phyloP scores from a whole-genome alignment of 78 protist species.

The Speleostelium caveatum region DNA sequence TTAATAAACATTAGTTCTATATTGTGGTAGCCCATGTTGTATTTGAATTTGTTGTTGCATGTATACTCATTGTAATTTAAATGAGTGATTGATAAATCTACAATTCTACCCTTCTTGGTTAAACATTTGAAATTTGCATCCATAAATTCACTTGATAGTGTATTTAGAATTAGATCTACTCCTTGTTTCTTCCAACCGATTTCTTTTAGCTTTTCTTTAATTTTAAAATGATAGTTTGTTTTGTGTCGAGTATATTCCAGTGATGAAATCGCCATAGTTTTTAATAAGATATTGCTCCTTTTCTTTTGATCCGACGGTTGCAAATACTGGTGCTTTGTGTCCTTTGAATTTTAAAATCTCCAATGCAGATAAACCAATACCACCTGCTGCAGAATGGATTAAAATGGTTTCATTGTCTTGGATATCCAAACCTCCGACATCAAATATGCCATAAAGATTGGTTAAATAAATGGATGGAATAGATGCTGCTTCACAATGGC shows the following conservation, averaged over 20 bases:
- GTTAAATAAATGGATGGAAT: neutral
- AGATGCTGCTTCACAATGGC: neutral
- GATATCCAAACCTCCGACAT: neutral
- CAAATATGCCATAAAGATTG: neutral
- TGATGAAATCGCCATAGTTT: neutral
- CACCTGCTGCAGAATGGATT: slow-evolving; percentile 10
- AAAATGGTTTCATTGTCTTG: slow-evolving; percentile 1
- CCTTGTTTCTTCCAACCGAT: neutral
- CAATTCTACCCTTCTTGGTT: slow-evolving; percentile 51
- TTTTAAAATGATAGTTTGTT: neutral
- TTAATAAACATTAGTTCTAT: neutral
- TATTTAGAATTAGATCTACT: slow-evolving; percentile 78
- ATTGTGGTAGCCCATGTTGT: neutral
- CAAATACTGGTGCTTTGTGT: neutral
- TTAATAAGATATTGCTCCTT: slow-evolving; percentile 1
- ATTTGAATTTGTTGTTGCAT: neutral
- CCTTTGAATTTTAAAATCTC: slow-evolving; percentile 5
- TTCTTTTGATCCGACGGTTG: slow-evolving; percentile 2
- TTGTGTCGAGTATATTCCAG: too few species aligned
- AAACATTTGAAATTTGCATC: slow-evolving; percentile 36
- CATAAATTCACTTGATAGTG: slow-evolving; percentile 34
- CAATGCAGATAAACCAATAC: slow-evolving; percentile 13
- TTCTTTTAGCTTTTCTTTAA: neutral
- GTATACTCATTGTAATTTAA: slow-evolving; percentile 1
- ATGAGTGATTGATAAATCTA: slow-evolving; percentile 51